Conservation (phyloP, 2,329 filamentous ascomycete genomes). For the Mycosphaerella arachidis region DNA sequence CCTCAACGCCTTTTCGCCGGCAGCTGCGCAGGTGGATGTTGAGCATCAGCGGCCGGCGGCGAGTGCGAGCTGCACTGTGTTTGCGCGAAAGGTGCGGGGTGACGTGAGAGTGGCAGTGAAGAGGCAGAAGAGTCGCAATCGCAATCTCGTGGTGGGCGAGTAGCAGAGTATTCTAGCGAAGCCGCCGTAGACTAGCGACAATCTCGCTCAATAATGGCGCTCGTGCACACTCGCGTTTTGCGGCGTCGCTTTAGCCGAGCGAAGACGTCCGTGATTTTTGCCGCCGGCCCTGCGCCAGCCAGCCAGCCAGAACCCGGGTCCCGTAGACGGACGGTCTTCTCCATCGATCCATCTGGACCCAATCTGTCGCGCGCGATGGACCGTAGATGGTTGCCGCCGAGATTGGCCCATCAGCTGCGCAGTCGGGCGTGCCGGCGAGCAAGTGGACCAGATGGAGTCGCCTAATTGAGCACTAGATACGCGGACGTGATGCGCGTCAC, state of each 20-base stretch:
- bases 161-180: not conserved
- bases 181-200: not conserved
- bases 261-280: slow-evolving; percentile 11
- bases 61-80: not conserved
- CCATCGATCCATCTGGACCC: slow-evolving; percentile 1
- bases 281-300: slow-evolving; percentile 16
- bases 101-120: not conserved
- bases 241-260: not conserved
- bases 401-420: slow-evolving; percentile 16
- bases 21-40: not conserved
- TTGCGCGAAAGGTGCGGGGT: not conserved
- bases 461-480: not conserved
- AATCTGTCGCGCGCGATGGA: not conserved
- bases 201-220: not conserved
- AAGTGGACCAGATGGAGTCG: not conserved
- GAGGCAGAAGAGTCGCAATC: too few species aligned
- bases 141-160: not conserved
- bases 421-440: not conserved
- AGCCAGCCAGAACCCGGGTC: not conserved
- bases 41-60: not conserved
- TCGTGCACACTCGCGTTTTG: not conserved
- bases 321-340: not conserved
- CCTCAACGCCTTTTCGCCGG: slow-evolving; percentile 15
- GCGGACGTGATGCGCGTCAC: not conserved
- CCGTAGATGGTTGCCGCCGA: slow-evolving; percentile 11